Evolutionary conservation across 768 basidiomycete species (phyloP).

Genomic region (Boletus pseudopeckii): DNA sequence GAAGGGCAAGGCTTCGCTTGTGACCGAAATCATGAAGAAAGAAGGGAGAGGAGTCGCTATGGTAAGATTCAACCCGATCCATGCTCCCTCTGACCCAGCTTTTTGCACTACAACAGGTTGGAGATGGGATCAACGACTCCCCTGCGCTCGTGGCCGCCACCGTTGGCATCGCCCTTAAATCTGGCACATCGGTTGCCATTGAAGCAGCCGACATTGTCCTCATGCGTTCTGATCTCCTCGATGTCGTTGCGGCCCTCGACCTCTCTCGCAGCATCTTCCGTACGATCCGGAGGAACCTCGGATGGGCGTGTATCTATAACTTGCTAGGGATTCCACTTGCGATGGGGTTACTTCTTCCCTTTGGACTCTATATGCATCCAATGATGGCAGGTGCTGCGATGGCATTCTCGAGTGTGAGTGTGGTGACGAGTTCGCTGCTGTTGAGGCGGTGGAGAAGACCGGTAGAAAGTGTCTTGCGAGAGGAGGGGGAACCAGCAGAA

Average conservation of each 20-base stretch:
- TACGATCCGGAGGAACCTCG: slow-evolving; percentile 87
- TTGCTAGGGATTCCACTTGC: slow-evolving; percentile 92
- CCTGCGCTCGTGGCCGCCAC: slow-evolving; percentile 95
- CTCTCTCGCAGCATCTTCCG: slow-evolving; percentile 85
- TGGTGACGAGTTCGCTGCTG: slow-evolving; percentile 85
- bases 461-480: slow-evolving; percentile 65
- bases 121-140: slow-evolving; percentile 98
- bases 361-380: slow-evolving; percentile 90
- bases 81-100: neutral
- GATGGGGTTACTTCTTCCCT: slow-evolving; percentile 93
- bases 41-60: slow-evolving; percentile 86
- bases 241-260: slow-evolving; percentile 95
- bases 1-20: slow-evolving; percentile 86
- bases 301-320: slow-evolving; percentile 97
- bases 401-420: slow-evolving; percentile 96
- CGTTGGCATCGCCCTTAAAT: slow-evolving; percentile 93
- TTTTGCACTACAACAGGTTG: slow-evolving; percentile 55
- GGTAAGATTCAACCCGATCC: slow-evolving; percentile 46
- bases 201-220: slow-evolving; percentile 98
- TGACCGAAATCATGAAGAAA: slow-evolving; percentile 76
- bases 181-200: slow-evolving; percentile 95
- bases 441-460: slow-evolving; percentile 85
- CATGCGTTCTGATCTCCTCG: slow-evolving; percentile 94
- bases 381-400: slow-evolving; percentile 99
- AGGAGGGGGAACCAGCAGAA: slow-evolving; percentile 27